A percentile compares a stretch with the other conserved stretches of the same genome.
Evolutionary conservation across 352 stramenopile genomes (phyloP).

Genomic region (Globisporangium megalacanthum): DNA sequence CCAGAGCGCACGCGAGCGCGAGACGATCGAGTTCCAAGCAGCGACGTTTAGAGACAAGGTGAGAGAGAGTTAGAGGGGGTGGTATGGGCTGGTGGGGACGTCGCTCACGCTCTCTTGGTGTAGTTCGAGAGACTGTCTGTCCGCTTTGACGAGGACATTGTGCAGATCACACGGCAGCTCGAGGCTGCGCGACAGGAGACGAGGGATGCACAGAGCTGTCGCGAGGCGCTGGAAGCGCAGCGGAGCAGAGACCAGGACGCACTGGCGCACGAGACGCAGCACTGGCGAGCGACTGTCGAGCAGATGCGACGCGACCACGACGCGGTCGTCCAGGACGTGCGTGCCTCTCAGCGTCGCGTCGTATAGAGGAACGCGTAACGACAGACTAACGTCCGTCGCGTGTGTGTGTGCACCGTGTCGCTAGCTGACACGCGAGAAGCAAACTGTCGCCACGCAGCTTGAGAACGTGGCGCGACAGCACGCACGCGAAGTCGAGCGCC

Average conservation of each 20-base stretch:
- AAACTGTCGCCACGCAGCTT: background rate
- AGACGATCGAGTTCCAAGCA: conserved; percentile 22
- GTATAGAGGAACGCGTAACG: too few relatives aligned
- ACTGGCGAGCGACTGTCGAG: conserved; percentile 12
- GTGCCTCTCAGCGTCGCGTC: too few relatives aligned
- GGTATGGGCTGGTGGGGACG: too few relatives aligned
- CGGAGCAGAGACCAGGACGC: background rate
- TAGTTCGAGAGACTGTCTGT: conserved; percentile 13
- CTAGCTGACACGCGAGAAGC: conserved; percentile 8
- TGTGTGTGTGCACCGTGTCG: background rate
- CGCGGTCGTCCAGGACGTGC: conserved; percentile 7
- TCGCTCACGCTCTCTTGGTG: background rate
- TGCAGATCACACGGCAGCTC: conserved; percentile 11
- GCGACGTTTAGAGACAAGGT: conserved; percentile 16
- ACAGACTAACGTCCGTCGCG: too few relatives aligned
- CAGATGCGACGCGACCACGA: background rate
- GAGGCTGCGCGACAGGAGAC: conserved; percentile 8
- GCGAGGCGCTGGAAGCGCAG: background rate
- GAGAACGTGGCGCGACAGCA: background rate
- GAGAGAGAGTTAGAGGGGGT: background rate
- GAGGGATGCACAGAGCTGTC: background rate
- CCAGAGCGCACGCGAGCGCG: conserved; percentile 13
- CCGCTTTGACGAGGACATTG: conserved; percentile 15
- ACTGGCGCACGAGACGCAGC: conserved; percentile 15
- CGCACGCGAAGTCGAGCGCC: conserved; percentile 1